Conservation (phyloP, 2,329 filamentous ascomycete species). For the Aspergillus ruber region DNA sequence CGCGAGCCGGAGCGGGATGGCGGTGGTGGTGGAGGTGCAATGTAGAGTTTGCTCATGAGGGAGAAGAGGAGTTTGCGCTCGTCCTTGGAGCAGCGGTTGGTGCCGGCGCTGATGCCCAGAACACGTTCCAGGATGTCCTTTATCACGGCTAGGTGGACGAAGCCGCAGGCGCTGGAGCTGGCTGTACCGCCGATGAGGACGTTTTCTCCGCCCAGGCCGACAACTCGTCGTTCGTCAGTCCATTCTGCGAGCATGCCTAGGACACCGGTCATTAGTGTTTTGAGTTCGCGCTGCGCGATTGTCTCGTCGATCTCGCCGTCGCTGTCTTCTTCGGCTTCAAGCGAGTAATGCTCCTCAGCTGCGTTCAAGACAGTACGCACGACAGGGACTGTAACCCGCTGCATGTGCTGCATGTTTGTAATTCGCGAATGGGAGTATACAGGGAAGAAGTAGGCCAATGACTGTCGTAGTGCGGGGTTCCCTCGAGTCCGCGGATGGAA, state of each 20-base stretch:
- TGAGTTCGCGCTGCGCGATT: conserved; percentile 59
- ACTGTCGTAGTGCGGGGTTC: conserved; percentile 79
- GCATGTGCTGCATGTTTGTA: conserved; percentile 79
- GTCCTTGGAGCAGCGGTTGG: conserved; percentile 50
- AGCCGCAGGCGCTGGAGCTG: conserved; percentile 56
- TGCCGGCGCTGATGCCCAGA: conserved; percentile 41
- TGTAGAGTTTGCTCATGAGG: conserved; percentile 74
- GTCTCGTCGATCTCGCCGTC: conserved; percentile 68
- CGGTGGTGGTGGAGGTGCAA: conserved; percentile 57
- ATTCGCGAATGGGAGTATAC: conserved; percentile 84
- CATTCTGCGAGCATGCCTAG: conserved; percentile 78
- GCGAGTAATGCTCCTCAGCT: conserved; percentile 59
- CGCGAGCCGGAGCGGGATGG: conserved; percentile 32
- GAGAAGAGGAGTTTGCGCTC: conserved; percentile 76
- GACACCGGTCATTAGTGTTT: conserved; percentile 62
- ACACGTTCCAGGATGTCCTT: conserved; percentile 70
- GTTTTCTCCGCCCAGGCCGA: conserved; percentile 52
- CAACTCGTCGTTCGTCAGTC: conserved; percentile 81
- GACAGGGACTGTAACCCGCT: conserved; percentile 63
- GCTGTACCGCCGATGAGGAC: conserved; percentile 46
- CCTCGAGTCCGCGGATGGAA: conserved; percentile 76
- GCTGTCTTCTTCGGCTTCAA: conserved; percentile 67
- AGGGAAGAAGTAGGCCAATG: conserved; percentile 86
- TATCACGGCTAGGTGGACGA: conserved; percentile 75
- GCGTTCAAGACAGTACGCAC: conserved; percentile 61